Evolutionary conservation across 257 asterid genomes (phyloP), one percentile per base, ranked within the genome.

Genomic region (Solanum pennellii): DNA sequence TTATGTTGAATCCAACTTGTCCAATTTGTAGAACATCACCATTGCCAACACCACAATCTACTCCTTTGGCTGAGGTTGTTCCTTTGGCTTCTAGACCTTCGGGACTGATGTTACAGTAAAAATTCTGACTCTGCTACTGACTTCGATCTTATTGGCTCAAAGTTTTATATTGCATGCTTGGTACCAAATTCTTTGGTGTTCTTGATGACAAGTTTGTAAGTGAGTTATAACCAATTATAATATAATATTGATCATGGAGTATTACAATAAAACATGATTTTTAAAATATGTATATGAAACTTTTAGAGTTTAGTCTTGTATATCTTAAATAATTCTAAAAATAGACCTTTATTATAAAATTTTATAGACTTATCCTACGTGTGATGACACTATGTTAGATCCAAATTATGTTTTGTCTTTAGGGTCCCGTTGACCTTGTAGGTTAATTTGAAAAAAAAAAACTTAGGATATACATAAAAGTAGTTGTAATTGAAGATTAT

Each of bases 11-110:
- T 90, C 98, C 99, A 0, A 95, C 97, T 9, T 96, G 99, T 66
- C 99, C 99, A 0, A 93, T 96, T 5, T 96, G 99, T 90, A 92
- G 99, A 72, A 96, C 96, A 0, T 95, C 99, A 33, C 98, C 99
- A 11, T 12, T 93, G 89, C 97, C 98, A 52, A 88, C 98, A 31
- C 99, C 99, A 52, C n/a, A 88, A 23, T 74, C 98, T 1, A 96
- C 99, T 65, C 99, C 99, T 68, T 45, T 95, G 91, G 96, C 96
- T 18, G 98, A 96, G 96, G 98, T 93, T 88, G 95, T 89, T 52
- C 98, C 98, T 7, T 87, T 93, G 8, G 93, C 96, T 6, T 88
- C 89, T 31, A 91, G 99, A 87, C 94, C 96, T 25, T 29, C 49
- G 2, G 29, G 10, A 35, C 11, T 37, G 29, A 37, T 73, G 29